Evolutionary conservation across 2,329 filamentous ascomycete genomes (phyloP).

Genomic region (Alternaria gaisen): DNA sequence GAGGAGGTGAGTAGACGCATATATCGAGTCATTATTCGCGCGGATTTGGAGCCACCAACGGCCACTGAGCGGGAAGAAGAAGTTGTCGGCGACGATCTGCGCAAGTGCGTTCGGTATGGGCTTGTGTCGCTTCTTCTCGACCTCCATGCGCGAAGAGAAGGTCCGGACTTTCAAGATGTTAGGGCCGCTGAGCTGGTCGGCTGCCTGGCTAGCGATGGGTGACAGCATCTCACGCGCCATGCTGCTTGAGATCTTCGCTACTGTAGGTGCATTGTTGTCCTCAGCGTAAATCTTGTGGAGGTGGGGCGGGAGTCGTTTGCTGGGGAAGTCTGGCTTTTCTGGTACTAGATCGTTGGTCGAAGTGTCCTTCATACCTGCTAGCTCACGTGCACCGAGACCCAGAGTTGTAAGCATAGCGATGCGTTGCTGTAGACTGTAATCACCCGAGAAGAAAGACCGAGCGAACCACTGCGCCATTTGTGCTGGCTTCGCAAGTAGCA

Average conservation of each 20-base stretch:
- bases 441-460: conserved; percentile 86
- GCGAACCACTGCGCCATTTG: conserved; percentile 86
- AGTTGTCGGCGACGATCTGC: conserved; percentile 74
- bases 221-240: conserved; percentile 78
- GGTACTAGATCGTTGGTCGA: conserved; percentile 58
- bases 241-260: conserved; percentile 73
- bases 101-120: conserved; percentile 80
- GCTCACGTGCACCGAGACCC: conserved; percentile 81
- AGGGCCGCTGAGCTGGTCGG: conserved; percentile 80
- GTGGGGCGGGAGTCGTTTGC: conserved; percentile 77
- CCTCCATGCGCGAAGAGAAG: conserved; percentile 80
- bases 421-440: conserved; percentile 87
- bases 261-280: conserved; percentile 59
- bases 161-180: conserved; percentile 87
- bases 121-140: conserved; percentile 66
- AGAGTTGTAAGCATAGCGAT: conserved; percentile 82
- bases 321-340: conserved; percentile 70
- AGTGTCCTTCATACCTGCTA: conserved; percentile 76
- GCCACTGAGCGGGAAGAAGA: conserved; percentile 87
- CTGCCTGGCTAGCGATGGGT: conserved; percentile 82
- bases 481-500: conserved; percentile 78
- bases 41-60: conserved; percentile 75
- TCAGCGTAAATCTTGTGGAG: conserved; percentile 75
- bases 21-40: conserved; percentile 64
- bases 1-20: conserved; percentile 79